Conservation (phyloP, 306 rosid species). For the Delonix regia region DNA sequence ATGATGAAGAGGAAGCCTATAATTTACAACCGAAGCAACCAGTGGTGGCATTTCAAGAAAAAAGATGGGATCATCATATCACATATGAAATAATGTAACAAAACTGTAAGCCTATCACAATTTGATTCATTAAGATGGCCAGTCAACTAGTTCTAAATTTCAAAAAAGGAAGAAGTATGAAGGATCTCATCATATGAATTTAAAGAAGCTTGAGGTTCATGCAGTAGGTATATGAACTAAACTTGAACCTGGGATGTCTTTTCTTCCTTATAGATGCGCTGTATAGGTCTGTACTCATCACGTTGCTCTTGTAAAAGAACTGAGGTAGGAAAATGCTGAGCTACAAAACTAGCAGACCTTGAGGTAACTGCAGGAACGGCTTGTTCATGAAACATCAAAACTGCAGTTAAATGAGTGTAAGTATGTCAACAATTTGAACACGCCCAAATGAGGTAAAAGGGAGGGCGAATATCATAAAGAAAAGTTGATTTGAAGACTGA, state of each 20-base stretch:
- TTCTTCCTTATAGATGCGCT: slow-evolving; percentile 59
- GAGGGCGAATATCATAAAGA: not conserved
- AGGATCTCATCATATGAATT: slow-evolving; percentile 9
- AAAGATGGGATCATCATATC: not conserved
- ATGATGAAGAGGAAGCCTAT: not conserved
- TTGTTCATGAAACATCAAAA: slow-evolving; percentile 64
- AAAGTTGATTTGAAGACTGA: not conserved
- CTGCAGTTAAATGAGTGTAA: slow-evolving; percentile 43
- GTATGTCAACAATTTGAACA: slow-evolving; percentile 27
- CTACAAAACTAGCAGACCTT: slow-evolving; percentile 47
- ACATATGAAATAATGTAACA: not conserved
- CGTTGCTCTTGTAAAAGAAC: slow-evolving; percentile 83
- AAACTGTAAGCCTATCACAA: slow-evolving; percentile 5
- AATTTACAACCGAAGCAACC: slow-evolving; percentile 13
- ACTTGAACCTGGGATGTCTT: slow-evolving; percentile 66
- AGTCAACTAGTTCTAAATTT: not conserved
- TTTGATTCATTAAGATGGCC: slow-evolving; percentile 9
- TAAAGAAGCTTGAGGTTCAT: slow-evolving; percentile 7
- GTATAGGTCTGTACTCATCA: slow-evolving; percentile 63
- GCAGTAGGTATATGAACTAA: slow-evolving; percentile 2
- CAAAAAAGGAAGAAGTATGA: not conserved
- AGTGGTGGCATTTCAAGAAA: slow-evolving; percentile 14
- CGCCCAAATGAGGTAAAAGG: not conserved
- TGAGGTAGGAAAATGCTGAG: slow-evolving; percentile 68
- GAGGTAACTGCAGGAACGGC: slow-evolving; percentile 52